These are phyloP conservation scores for Annulohypoxylon truncatum DNA, from an alignment of 2,329 filamentous ascomycete species.

Conservation along the genomic window DNA sequence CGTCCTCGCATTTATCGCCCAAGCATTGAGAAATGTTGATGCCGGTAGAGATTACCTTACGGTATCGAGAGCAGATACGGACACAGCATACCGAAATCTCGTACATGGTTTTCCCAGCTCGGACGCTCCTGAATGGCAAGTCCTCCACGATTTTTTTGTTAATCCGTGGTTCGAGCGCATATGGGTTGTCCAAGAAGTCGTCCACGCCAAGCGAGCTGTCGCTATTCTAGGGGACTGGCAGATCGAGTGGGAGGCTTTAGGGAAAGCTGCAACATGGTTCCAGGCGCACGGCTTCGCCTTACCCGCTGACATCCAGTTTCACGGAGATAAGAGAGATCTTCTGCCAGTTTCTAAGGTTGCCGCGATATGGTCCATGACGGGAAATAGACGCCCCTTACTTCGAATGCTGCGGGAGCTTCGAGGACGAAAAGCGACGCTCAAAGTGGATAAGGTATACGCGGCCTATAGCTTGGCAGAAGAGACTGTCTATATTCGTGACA, in stretches of 20 bases:
- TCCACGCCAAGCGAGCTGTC: slow-evolving; percentile 28
- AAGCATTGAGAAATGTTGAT: slow-evolving; percentile 32
- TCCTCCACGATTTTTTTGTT: slow-evolving; percentile 27
- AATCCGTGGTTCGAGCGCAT: slow-evolving; percentile 38
- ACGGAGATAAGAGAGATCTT: slow-evolving; percentile 22
- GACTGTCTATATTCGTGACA: slow-evolving; percentile 1
- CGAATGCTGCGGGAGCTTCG: slow-evolving; percentile 32
- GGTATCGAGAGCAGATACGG: slow-evolving; percentile 19
- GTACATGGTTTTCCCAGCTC: slow-evolving; percentile 33
- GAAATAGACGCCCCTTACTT: slow-evolving; percentile 25
- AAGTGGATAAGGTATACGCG: slow-evolving; percentile 37
- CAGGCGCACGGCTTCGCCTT: slow-evolving; percentile 34
- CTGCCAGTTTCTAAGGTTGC: slow-evolving; percentile 27
- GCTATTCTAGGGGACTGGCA: slow-evolving; percentile 35
- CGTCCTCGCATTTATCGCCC: slow-evolving; percentile 32
- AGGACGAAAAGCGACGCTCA: slow-evolving; percentile 24
- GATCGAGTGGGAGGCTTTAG: slow-evolving; percentile 30
- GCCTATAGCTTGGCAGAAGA: slow-evolving; percentile 37
- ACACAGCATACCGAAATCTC: slow-evolving; percentile 27
- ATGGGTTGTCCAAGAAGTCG: slow-evolving; percentile 38
- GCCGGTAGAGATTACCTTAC: slow-evolving; percentile 19
- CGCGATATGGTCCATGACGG: slow-evolving; percentile 27
- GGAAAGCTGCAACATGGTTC: slow-evolving; percentile 31
- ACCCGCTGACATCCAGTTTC: slow-evolving; percentile 21
- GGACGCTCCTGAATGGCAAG: slow-evolving; percentile 26